These are phyloP conservation scores for Lotmaria passim DNA, from an alignment of 208 protist species.

Conservation along the genomic window DNA sequence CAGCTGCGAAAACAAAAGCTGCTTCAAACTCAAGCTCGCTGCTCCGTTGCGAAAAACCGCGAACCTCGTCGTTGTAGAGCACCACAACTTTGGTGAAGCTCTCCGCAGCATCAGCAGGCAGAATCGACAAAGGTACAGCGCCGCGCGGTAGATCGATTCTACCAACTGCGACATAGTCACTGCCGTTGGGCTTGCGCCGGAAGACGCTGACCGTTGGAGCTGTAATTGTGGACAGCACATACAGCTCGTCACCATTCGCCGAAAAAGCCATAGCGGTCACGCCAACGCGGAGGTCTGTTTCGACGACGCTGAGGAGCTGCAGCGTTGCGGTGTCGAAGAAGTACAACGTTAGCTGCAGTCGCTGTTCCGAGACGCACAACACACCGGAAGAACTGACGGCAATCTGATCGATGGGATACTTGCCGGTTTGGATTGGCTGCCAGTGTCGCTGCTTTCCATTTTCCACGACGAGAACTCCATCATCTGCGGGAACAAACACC, in stretches of 20 bases:
- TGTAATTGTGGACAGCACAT: conserved; percentile 53
- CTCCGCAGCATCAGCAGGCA: background rate
- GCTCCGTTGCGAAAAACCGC: conserved; percentile 12
- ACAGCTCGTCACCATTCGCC: conserved; percentile 50
- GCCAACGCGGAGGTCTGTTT: conserved; percentile 50
- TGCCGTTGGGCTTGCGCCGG: conserved; percentile 5
- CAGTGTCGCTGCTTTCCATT: conserved; percentile 45
- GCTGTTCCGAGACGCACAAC: conserved; percentile 64
- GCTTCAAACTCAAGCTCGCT: background rate
- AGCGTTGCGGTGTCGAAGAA: conserved; percentile 58
- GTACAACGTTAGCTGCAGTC: conserved; percentile 55
- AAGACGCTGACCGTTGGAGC: conserved; percentile 44
- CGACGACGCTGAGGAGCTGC: conserved; percentile 43
- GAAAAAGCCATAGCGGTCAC: conserved; percentile 64
- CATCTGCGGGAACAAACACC: conserved; percentile 50
- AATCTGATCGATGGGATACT: conserved; percentile 58
- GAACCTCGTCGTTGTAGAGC: conserved; percentile 6
- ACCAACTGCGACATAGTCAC: conserved; percentile 21
- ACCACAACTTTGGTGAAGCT: conserved; percentile 3
- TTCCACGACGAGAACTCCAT: conserved; percentile 47
- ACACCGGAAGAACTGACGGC: conserved; percentile 35
- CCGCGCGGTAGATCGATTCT: conserved; percentile 9
- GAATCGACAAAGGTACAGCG: conserved; percentile 3
- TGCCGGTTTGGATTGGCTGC: conserved; percentile 47
- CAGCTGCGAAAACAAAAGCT: conserved; percentile 4